Evolutionary conservation across 2,329 filamentous ascomycete species (phyloP), one percentile per base, ranked within the genome.

Genomic region (Podosphaera fusca): DNA sequence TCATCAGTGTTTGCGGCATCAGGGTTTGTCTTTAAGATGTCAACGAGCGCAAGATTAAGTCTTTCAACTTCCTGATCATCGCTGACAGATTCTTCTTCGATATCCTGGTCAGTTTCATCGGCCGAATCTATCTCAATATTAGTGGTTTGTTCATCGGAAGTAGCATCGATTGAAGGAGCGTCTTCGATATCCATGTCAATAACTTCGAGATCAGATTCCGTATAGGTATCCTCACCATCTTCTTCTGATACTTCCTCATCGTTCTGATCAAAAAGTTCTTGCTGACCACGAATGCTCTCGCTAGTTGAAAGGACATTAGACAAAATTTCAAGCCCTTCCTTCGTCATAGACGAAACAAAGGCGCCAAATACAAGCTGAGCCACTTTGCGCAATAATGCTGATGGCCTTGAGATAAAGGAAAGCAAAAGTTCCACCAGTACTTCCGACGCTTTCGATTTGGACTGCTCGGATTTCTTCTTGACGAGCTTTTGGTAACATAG

Each of bases 361-460:
- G 83, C 81, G 31, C 82, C 78, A 67, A 96, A 96, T 0, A 94
- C 88, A 64, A 92, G 85, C 66, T 90, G 82, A 4, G 87, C 87
- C 56, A 94, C 82, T 63, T 89, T 87, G 35, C 87, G 80, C 72
- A 94, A 85, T 55, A 96, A 73, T 8, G 82, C 80, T 1, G 89
- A 95, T 2, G 84, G 85, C 60, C 87, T 87, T 0, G 88, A 86
- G 2, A 94, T 79, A 71, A 96, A 87, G 56, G 87, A 86, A n/a
- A 96, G 74, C 6, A 98, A 70, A 55, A 96, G 85, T 65, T 96
- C 92, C 2, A 95, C 81, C 7, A 95, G 70, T 33, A 87, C 76
- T 64, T 86, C 81, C 0, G 87, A 84, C 9, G 74, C 74, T 5
- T 76, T 78, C 0, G 72, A 69, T 63, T 79, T 73, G 45, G 70